Evolutionary conservation across 73 alveolate genomes (phyloP).

Genomic region (Paramecium octaurelia): DNA sequence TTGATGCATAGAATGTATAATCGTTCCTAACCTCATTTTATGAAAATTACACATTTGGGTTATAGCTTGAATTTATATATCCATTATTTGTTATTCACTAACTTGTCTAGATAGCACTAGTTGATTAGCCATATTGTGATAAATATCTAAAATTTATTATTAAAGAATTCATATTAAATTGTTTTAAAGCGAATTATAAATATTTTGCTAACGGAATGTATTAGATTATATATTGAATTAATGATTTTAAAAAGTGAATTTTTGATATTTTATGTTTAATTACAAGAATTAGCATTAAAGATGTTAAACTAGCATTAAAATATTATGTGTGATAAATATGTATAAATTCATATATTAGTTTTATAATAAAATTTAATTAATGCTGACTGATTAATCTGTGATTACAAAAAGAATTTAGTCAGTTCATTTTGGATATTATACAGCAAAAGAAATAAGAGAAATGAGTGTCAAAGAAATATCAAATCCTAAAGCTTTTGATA

Average conservation of each 20-base stretch:
- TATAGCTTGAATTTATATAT: background rate
- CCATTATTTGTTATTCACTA: background rate
- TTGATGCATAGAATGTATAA: background rate
- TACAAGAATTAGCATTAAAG: too few relatives aligned
- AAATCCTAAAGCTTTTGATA: constrained; percentile 79
- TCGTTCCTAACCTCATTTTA: background rate
- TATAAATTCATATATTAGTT: background rate
- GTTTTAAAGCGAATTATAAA: background rate
- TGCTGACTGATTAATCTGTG: constrained; percentile 41
- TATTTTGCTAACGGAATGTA: background rate
- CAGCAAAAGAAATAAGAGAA: constrained; percentile 76
- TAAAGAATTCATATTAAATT: background rate
- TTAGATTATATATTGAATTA: background rate
- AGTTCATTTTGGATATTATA: constrained; percentile 69
- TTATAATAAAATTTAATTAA: constrained; percentile 15
- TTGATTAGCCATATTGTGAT: background rate
- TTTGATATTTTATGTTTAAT: too few relatives aligned
- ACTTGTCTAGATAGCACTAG: background rate
- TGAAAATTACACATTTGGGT: background rate
- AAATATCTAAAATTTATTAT: background rate
- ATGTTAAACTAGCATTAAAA: too few relatives aligned
- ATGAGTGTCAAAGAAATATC: constrained; percentile 70
- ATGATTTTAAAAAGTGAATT: too few relatives aligned
- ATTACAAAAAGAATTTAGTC: background rate
- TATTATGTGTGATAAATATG: background rate